A percentile compares a stretch with the other conserved stretches of the same genome.
Conservation (phyloP, 2,329 filamentous ascomycete genomes). For the Hypomyces rosellus region DNA sequence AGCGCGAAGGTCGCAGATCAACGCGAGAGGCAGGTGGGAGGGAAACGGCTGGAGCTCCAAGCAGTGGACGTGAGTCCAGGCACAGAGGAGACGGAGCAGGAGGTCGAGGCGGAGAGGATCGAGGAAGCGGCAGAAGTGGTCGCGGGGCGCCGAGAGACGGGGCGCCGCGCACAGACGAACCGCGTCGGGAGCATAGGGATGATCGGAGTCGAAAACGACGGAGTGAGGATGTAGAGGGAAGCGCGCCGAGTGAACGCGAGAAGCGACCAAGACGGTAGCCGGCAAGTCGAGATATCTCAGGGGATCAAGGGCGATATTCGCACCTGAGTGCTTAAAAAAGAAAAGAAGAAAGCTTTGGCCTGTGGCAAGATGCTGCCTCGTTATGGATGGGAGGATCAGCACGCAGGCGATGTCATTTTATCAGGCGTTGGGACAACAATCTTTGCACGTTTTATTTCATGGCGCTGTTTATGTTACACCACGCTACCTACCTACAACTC, state of each 20-base stretch:
- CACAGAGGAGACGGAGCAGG: constrained; percentile 22
- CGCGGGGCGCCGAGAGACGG: constrained; percentile 29
- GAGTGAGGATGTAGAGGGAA: constrained; percentile 43
- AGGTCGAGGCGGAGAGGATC: constrained; percentile 27
- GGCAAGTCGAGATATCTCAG: too few relatives aligned
- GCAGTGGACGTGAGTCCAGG: constrained; percentile 26
- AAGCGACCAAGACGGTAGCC: constrained; percentile 46
- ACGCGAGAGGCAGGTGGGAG: constrained; percentile 20
- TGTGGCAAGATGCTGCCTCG: too few relatives aligned
- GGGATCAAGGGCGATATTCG: too few relatives aligned
- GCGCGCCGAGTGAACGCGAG: constrained; percentile 39
- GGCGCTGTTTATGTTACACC: background rate
- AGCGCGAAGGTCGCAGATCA: constrained; percentile 28
- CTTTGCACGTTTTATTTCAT: background rate
- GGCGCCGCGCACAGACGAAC: constrained; percentile 25
- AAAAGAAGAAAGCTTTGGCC: background rate
- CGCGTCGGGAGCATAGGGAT: constrained; percentile 28
- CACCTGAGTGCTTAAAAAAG: too few relatives aligned
- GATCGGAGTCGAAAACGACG: constrained; percentile 33
- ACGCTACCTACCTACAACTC: constrained; percentile 4
- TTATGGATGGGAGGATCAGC: background rate
- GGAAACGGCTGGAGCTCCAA: constrained; percentile 25
- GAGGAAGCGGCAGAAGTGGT: constrained; percentile 27
- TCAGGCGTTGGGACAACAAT: constrained; percentile 6
- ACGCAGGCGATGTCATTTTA: background rate